These are phyloP conservation scores for Neurospora sp. DNA, from an alignment of 495 filamentous ascomycete genomes.

Conservation along the genomic window DNA sequence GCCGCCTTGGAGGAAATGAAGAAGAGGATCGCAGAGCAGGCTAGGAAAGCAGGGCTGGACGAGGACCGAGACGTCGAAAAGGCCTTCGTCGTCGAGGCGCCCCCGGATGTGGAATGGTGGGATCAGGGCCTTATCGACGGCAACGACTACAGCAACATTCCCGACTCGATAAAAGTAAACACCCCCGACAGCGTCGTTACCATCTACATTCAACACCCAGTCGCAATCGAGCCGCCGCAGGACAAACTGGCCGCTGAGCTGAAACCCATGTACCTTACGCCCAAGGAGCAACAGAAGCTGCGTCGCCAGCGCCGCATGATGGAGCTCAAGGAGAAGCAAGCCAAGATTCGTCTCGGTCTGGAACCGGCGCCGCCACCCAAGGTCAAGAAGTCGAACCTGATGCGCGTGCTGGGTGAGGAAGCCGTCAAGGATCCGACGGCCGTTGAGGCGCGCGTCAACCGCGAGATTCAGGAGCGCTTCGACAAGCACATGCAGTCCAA, in stretches of 20 bases:
- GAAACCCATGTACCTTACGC: slow-evolving; percentile 88
- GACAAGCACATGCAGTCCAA: slow-evolving; percentile 68
- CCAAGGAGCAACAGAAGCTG: slow-evolving; percentile 83
- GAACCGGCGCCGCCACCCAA: slow-evolving; percentile 85
- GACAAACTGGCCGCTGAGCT: slow-evolving; percentile 68
- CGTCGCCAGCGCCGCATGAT: slow-evolving; percentile 85
- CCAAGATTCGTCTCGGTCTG: slow-evolving; percentile 85
- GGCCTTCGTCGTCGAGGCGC: slow-evolving; percentile 71
- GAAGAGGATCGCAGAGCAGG: slow-evolving; percentile 74
- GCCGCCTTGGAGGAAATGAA: slow-evolving; percentile 90
- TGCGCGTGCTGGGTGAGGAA: slow-evolving; percentile 95
- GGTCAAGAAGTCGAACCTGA: slow-evolving; percentile 89
- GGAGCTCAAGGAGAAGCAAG: slow-evolving; percentile 88
- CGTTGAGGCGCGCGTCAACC: slow-evolving; percentile 86
- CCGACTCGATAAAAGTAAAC: slow-evolving; percentile 61
- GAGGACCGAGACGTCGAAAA: slow-evolving; percentile 87
- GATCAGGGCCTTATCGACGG: slow-evolving; percentile 77
- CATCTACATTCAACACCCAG: slow-evolving; percentile 82
- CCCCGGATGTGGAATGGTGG: slow-evolving; percentile 96
- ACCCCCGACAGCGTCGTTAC: slow-evolving; percentile 78
- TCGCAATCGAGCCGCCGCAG: slow-evolving; percentile 83
- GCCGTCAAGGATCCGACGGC: slow-evolving; percentile 97
- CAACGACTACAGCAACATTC: slow-evolving; percentile 59
- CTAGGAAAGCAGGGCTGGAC: slow-evolving; percentile 78
- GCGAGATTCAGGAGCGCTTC: slow-evolving; percentile 77